Conservation (phyloP, 306 rosid species). For the Pueraria montana region DNA sequence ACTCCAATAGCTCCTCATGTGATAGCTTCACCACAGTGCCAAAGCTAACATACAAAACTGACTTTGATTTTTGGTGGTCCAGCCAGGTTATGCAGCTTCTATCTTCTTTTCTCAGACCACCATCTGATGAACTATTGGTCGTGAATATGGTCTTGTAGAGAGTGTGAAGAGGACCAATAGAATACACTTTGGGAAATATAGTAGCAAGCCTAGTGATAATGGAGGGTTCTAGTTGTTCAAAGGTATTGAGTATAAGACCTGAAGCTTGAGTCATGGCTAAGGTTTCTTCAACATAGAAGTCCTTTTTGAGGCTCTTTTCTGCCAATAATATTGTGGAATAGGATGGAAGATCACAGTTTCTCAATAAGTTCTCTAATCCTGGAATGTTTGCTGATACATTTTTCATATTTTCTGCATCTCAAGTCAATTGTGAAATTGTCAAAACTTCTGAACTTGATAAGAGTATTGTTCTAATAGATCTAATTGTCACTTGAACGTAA, state of each 20-base stretch:
- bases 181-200: slow-evolving; percentile 34
- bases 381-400: slow-evolving; percentile 13
- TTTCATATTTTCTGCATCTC: background rate
- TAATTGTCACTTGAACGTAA: background rate
- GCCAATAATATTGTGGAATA: background rate
- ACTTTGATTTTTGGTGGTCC: slow-evolving; percentile 3
- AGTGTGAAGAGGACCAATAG: slow-evolving; percentile 35
- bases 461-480: background rate
- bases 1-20: slow-evolving; percentile 26
- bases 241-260: slow-evolving; percentile 37
- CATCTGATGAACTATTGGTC: background rate
- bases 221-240: slow-evolving; percentile 35
- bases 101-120: background rate
- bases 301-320: background rate
- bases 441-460: background rate
- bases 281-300: slow-evolving; percentile 35
- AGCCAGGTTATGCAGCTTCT: slow-evolving; percentile 32
- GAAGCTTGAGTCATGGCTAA: slow-evolving; percentile 27
- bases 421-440: background rate
- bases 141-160: background rate
- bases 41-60: slow-evolving; percentile 46
- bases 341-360: slow-evolving; percentile 19
- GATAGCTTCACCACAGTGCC: slow-evolving; percentile 33
- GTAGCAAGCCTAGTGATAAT: slow-evolving; percentile 19
- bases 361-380: slow-evolving; percentile 8